phyloP scores from a whole-genome alignment of 768 basidiomycete genomes.

The Hygrophorus pudorinus region DNA sequence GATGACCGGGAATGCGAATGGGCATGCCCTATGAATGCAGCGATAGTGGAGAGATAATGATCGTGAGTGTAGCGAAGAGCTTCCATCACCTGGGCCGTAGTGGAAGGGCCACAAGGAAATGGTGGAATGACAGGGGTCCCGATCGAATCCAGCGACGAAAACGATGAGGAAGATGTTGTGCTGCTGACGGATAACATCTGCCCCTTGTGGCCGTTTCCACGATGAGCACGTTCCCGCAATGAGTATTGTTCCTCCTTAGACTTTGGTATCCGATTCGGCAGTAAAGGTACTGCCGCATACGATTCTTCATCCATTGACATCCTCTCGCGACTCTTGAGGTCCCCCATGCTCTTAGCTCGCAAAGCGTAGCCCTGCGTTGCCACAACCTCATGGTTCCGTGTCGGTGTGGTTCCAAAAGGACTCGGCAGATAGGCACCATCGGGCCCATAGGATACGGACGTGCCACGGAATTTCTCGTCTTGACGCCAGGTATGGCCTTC shows the following conservation, averaged over 20 bases:
- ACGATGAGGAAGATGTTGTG: conserved; percentile 59
- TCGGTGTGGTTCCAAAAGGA: not conserved
- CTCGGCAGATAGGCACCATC: conserved; percentile 13
- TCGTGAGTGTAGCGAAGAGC: conserved; percentile 81
- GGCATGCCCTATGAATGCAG: conserved; percentile 95
- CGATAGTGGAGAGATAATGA: conserved; percentile 85
- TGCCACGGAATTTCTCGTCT: conserved; percentile 21
- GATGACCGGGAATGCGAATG: conserved; percentile 86
- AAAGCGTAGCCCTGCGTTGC: conserved; percentile 22
- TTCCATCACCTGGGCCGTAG: conserved; percentile 58
- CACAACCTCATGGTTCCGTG: conserved; percentile 14
- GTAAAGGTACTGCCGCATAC: conserved; percentile 25
- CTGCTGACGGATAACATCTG: conserved; percentile 54
- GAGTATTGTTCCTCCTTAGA: conserved; percentile 31
- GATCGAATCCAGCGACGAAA: conserved; percentile 51
- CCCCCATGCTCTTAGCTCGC: conserved; percentile 45
- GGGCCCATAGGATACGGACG: conserved; percentile 18
- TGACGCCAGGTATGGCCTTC: conserved; percentile 20
- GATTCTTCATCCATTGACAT: conserved; percentile 25
- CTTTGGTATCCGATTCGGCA: conserved; percentile 20
- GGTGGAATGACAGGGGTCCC: conserved; percentile 34
- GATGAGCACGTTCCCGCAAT: conserved; percentile 23
- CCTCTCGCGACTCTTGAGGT: conserved; percentile 28
- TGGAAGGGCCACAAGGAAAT: conserved; percentile 68
- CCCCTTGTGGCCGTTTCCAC: conserved; percentile 25